These are phyloP conservation scores for Penicillium verhagenii DNA, from an alignment of 495 filamentous ascomycete species.

Conservation along the genomic window DNA sequence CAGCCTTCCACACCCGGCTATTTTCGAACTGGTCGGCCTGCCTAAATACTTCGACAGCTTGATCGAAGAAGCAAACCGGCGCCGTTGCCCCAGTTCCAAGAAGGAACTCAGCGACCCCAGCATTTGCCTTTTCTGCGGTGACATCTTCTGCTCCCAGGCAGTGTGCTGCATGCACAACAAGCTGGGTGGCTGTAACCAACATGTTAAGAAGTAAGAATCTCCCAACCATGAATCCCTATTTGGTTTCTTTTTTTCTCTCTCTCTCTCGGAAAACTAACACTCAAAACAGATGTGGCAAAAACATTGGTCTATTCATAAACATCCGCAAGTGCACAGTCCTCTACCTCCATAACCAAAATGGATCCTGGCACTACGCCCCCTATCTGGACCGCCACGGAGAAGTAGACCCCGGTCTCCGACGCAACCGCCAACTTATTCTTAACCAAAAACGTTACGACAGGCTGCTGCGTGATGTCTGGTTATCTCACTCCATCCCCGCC, in stretches of 20 bases:
- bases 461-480: constrained; percentile 81
- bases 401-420: constrained; percentile 79
- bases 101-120: constrained; percentile 87
- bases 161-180: constrained; percentile 79
- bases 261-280: constrained; percentile 9
- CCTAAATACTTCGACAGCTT: constrained; percentile 90
- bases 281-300: constrained; percentile 70
- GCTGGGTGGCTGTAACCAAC: constrained; percentile 85
- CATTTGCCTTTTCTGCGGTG: constrained; percentile 93
- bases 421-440: constrained; percentile 80
- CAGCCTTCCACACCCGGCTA: constrained; percentile 75
- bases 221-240: neutral
- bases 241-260: neutral
- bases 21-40: constrained; percentile 90
- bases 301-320: constrained; percentile 90
- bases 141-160: constrained; percentile 91
- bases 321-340: constrained; percentile 91
- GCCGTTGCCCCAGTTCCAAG: constrained; percentile 83
- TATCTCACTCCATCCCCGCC: constrained; percentile 82
- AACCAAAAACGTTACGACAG: constrained; percentile 92
- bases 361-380: constrained; percentile 81
- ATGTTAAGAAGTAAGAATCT: constrained; percentile 73
- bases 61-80: constrained; percentile 83
- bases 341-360: constrained; percentile 77
- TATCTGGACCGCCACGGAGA: constrained; percentile 96